Conservation (phyloP, 2,329 filamentous ascomycete species). For the Phyllosticta ampelicida region DNA sequence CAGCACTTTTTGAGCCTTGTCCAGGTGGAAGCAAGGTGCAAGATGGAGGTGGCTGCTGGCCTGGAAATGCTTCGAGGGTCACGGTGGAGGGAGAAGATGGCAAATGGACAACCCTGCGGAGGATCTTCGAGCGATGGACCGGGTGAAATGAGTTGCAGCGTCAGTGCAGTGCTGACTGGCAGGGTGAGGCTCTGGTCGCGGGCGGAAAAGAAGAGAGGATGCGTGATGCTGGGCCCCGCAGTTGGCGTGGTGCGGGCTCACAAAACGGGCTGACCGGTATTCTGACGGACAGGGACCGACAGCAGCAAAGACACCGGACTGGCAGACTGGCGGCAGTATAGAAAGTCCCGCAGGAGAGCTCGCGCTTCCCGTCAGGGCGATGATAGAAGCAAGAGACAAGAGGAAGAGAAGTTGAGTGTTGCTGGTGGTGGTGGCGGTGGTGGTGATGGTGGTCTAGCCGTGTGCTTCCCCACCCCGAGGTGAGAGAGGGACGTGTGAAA, state of each 20-base stretch:
- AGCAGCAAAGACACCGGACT: not conserved
- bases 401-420: too few relatives aligned
- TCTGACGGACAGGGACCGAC: not conserved
- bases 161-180: slow-evolving; percentile 2
- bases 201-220: not conserved
- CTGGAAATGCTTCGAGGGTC: not conserved
- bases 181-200: slow-evolving; percentile 5
- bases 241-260: not conserved
- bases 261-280: not conserved
- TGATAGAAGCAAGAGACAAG: too few relatives aligned
- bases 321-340: too few relatives aligned
- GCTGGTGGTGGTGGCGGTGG: too few relatives aligned
- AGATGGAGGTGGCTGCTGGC: not conserved
- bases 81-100: not conserved
- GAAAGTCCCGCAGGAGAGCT: too few relatives aligned
- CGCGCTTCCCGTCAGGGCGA: too few relatives aligned
- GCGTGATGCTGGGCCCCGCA: not conserved
- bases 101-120: slow-evolving; percentile 7
- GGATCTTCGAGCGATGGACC: slow-evolving; percentile 10
- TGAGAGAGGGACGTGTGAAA: not conserved
- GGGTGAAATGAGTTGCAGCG: slow-evolving; percentile 5
- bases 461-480: not conserved
- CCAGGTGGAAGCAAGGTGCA: not conserved
- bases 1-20: not conserved
- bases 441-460: too few relatives aligned